A percentile compares a stretch with the other conserved stretches of the same genome.
phyloP scores from a whole-genome alignment of 208 protist genomes.

The Trypanosoma grayi region DNA sequence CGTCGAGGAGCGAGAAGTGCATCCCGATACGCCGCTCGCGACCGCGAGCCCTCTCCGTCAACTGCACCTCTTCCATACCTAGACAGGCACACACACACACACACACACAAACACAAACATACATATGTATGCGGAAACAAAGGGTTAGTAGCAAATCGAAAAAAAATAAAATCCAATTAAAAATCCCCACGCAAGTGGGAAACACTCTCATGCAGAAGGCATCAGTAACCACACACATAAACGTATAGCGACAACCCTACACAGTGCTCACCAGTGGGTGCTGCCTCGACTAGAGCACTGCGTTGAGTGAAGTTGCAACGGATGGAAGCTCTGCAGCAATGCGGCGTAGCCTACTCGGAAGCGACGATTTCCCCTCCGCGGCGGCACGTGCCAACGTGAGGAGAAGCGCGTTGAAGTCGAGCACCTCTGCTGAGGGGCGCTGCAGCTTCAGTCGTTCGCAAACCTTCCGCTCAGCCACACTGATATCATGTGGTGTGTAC shows the following conservation, averaged over 20 bases:
- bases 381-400: conserved; percentile 50
- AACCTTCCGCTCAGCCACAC: conserved; percentile 34
- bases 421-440: conserved; percentile 14
- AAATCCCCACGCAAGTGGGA: too few species aligned
- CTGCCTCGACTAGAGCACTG: background rate
- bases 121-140: conserved; percentile 5
- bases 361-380: conserved; percentile 28
- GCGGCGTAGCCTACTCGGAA: conserved; percentile 14
- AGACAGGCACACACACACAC: background rate
- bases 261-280: background rate
- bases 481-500: conserved; percentile 28
- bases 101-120: background rate
- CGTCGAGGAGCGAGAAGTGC: conserved; percentile 40
- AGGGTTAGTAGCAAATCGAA: too few species aligned
- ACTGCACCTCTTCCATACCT: background rate
- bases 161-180: too few species aligned
- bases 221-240: too few species aligned
- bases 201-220: too few species aligned
- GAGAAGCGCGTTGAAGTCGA: conserved; percentile 45
- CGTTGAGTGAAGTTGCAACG: conserved; percentile 24
- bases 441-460: conserved; percentile 19
- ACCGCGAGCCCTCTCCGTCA: conserved; percentile 2
- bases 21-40: conserved; percentile 71
- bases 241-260: too few species aligned
- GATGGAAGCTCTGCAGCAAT: conserved; percentile 50